Conservation (phyloP, 2,329 filamentous ascomycete genomes). For the Emydomyces testavorans region DNA sequence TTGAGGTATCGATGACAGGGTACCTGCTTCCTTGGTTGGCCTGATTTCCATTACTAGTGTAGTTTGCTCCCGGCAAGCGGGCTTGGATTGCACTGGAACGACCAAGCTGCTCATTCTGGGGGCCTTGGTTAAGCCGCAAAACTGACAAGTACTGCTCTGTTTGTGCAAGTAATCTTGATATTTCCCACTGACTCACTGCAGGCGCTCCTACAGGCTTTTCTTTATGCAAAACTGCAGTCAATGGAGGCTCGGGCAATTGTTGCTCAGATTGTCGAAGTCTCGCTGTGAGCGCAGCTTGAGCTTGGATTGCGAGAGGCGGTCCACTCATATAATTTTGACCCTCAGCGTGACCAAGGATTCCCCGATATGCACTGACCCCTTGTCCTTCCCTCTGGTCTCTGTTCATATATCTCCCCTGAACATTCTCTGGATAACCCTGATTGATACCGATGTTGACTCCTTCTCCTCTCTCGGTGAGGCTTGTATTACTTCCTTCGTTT, state of each 20-base stretch:
- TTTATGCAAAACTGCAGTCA: constrained; percentile 7
- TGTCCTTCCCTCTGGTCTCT: neutral
- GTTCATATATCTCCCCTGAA: neutral
- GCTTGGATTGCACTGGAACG: neutral
- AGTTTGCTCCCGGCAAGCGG: neutral
- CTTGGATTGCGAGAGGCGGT: neutral
- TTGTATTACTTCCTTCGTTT: neutral
- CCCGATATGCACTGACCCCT: neutral
- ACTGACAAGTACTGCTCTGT: constrained; percentile 7
- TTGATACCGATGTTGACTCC: neutral
- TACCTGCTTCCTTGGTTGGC: neutral
- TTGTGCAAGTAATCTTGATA: constrained; percentile 2
- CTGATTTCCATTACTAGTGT: neutral
- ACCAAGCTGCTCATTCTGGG: neutral
- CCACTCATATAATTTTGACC: neutral
- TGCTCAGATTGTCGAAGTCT: neutral
- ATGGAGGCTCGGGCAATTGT: constrained; percentile 4
- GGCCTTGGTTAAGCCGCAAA: constrained; percentile 1
- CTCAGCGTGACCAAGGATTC: neutral
- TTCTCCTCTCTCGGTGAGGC: neutral
- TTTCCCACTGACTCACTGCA: neutral
- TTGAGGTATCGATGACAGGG: neutral
- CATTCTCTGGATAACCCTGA: neutral
- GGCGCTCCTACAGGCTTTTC: constrained; percentile 2
- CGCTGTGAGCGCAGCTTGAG: neutral